Percentiles rank a stretch among this genome's conserved stretches.
These are phyloP conservation scores for apple (Malus domestica) DNA, from an alignment of 306 rosid genomes.

Conservation along the genomic window ASM211411v1 NC_041801.1:2441001-2441500, in stretches of 20 bases:
- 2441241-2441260: too few species aligned
- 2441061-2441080: too few species aligned
- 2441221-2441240: too few species aligned
- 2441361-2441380: slow-evolving; percentile 14
- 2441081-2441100: too few species aligned
- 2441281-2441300: neutral
- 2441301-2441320: too few species aligned
- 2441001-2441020: accelerated
- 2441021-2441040: too few species aligned
- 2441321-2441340: slow-evolving; percentile 3
- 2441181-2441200: too few species aligned
- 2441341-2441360: slow-evolving; percentile 37
- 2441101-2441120: too few species aligned
- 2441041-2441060: too few species aligned
- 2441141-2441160: too few species aligned
- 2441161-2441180: accelerated
- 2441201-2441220: accelerated
- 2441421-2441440: slow-evolving; percentile 44
- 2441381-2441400: slow-evolving; percentile 3
- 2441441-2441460: slow-evolving; percentile 36
- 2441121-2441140: too few species aligned
- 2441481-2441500: slow-evolving; percentile 30
- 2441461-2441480: slow-evolving; percentile 16
- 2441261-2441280: too few species aligned
- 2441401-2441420: slow-evolving; percentile 39